Percentiles rank a stretch among this genome's conserved stretches.
Evolutionary conservation across 2,329 filamentous ascomycete species (phyloP).

Genomic region (Claviceps sp.): DNA sequence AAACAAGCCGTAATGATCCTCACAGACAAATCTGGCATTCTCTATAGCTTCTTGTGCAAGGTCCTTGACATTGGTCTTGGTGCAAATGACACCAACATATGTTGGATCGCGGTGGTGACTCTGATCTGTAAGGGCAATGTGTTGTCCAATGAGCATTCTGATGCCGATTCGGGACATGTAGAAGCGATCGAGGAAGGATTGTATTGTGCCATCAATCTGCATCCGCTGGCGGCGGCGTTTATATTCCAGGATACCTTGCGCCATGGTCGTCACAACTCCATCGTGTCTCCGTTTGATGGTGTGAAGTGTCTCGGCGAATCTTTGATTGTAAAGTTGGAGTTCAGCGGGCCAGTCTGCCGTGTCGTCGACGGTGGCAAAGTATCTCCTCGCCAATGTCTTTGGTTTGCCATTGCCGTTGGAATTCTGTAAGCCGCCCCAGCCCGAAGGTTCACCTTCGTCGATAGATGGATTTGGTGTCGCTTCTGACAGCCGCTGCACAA

Average conservation of each 20-base stretch:
- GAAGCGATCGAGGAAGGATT: slow-evolving; percentile 94
- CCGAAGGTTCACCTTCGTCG: slow-evolving; percentile 65
- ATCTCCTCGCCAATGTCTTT: slow-evolving; percentile 43
- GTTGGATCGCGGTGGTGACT: slow-evolving; percentile 77
- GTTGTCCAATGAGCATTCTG: slow-evolving; percentile 96
- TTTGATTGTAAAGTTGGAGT: slow-evolving; percentile 83
- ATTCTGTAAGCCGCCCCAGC: slow-evolving; percentile 33
- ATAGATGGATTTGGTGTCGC: slow-evolving; percentile 86
- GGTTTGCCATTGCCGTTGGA: slow-evolving; percentile 32
- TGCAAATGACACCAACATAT: slow-evolving; percentile 98
- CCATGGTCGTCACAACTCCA: slow-evolving; percentile 93
- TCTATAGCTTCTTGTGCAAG: slow-evolving; percentile 95
- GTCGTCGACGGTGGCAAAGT: slow-evolving; percentile 88
- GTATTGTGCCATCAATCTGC: slow-evolving; percentile 96
- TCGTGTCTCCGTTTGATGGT: slow-evolving; percentile 94
- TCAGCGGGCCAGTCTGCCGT: slow-evolving; percentile 84
- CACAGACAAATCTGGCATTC: slow-evolving; percentile 96
- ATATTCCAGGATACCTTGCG: slow-evolving; percentile 95
- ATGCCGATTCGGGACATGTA: slow-evolving; percentile 99
- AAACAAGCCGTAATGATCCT: slow-evolving; percentile 95
- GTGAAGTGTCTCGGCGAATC: slow-evolving; percentile 77
- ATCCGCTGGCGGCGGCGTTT: slow-evolving; percentile 92
- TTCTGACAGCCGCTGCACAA: slow-evolving; percentile 62
- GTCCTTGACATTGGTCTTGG: slow-evolving; percentile 91
- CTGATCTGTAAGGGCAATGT: slow-evolving; percentile 93